These are phyloP conservation scores for Pseudogymnoascus destructans DNA, from an alignment of 2,329 filamentous ascomycete species.

Conservation along the genomic window DNA sequence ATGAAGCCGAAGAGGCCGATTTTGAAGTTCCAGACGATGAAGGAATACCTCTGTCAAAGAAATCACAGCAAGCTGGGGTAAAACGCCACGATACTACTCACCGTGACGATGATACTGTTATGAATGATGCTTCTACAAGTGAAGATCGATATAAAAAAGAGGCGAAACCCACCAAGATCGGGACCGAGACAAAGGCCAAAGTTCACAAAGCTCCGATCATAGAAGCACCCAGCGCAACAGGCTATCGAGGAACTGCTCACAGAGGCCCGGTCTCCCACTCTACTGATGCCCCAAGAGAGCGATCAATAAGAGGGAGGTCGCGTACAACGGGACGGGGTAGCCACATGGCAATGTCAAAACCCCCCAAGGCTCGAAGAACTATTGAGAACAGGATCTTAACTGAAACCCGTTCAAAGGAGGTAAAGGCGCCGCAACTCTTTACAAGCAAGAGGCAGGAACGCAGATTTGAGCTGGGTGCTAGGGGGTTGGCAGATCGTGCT, in stretches of 20 bases:
- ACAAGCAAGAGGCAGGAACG: neutral
- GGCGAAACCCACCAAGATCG: neutral
- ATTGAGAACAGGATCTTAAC: neutral
- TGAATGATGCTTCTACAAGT: neutral
- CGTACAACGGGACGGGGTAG: neutral
- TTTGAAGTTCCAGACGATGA: constrained; percentile 11
- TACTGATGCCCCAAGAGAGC: neutral
- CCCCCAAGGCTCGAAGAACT: neutral
- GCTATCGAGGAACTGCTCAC: constrained; percentile 22
- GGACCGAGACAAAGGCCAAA: no score
- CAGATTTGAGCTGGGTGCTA: neutral
- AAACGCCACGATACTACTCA: neutral
- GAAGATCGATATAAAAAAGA: neutral
- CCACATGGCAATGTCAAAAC: neutral
- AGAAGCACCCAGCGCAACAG: constrained; percentile 15
- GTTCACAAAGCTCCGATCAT: neutral
- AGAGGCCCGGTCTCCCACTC: neutral
- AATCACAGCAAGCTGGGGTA: neutral
- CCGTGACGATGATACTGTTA: neutral
- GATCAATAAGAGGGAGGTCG: neutral
- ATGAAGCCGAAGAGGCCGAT: constrained; percentile 21
- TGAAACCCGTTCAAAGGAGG: neutral
- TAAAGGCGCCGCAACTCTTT: neutral
- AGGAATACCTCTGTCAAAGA: constrained; percentile 11
- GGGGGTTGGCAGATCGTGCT: neutral